Evolutionary conservation across 2,329 filamentous ascomycete species (phyloP), one percentile per base, ranked within the genome.

Genomic region (Botrytis sinoallii): DNA sequence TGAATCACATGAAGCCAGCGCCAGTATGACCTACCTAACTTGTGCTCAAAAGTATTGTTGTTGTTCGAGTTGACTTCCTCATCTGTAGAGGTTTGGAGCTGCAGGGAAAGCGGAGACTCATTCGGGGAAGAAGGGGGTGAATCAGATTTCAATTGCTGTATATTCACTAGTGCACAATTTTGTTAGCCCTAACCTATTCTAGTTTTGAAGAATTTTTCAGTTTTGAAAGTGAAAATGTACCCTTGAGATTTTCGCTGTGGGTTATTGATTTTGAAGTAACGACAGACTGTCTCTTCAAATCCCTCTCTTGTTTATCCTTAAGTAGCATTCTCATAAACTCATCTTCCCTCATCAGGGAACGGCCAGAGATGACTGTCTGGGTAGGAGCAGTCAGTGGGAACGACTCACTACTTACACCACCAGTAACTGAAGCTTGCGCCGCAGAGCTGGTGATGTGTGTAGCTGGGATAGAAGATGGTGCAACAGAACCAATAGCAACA

Each of bases 281-380:
- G 42, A 44, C 3, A 35, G 8, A 25, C 32, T 48, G 16, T 38
- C 22, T 57, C 40, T 73, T 71, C 44, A 42, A 12, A 7, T 29
- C 42, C 35, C 5, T 68, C 55, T 64, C 72, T 44, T 72, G 42
- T 32, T 52, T 29, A 61, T 46, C 25, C 40, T 59, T 65, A 40
- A 66, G 14, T 40, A 74, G 38, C 29, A 74, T 59, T 38, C 29
- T 42, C 67, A 60, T 38, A 64, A 74, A 74, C 9, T 74, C 60
- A n/a, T 59, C 48, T 48, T 65, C 61, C 40, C 44, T 42, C 48
- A 60, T 67, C 16, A 57, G 12, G n/a, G 35, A 29, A 22, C 44
- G 66, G n/a, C 64, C 48, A 44, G 60, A 29, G 20, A 42, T 66
- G 10, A 32, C 18, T 35, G n/a, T 12, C 29, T 48, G 44, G 7